Conservation (phyloP, 2,329 filamentous ascomycete species). For the Zymoseptoria crescenta region DNA sequence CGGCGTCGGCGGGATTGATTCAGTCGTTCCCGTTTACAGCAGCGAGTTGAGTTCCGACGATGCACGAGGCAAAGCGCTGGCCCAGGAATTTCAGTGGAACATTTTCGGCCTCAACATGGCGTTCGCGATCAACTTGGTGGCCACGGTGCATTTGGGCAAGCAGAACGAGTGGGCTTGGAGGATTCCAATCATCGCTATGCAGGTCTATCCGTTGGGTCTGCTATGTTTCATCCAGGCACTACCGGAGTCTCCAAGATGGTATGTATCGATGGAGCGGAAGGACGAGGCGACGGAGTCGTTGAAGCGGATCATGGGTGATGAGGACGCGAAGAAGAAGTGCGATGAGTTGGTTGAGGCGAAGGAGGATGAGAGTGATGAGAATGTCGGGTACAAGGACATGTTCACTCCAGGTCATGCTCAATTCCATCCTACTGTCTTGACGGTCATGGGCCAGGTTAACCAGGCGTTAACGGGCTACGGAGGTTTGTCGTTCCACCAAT, state of each 20-base stretch:
- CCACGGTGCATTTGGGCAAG: slow-evolving; percentile 49
- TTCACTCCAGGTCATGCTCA: slow-evolving; percentile 46
- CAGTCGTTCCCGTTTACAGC: slow-evolving; percentile 53
- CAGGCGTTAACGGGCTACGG: slow-evolving; percentile 47
- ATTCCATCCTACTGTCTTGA: slow-evolving; percentile 54
- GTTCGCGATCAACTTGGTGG: slow-evolving; percentile 50
- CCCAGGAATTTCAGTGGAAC: slow-evolving; percentile 58
- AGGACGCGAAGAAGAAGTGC: slow-evolving; percentile 41
- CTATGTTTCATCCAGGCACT: slow-evolving; percentile 46
- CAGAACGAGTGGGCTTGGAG: slow-evolving; percentile 55
- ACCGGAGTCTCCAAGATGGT: slow-evolving; percentile 53
- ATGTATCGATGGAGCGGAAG: slow-evolving; percentile 43
- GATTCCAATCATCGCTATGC: slow-evolving; percentile 54
- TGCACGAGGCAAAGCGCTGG: slow-evolving; percentile 49
- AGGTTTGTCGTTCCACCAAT: slow-evolving; percentile 4
- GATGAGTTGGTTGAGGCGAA: slow-evolving; percentile 46
- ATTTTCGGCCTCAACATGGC: slow-evolving; percentile 56
- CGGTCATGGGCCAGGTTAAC: slow-evolving; percentile 56
- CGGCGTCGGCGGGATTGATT: slow-evolving; percentile 54
- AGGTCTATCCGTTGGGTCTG: slow-evolving; percentile 49
- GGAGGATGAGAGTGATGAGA: slow-evolving; percentile 39
- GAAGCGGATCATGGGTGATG: slow-evolving; percentile 43
- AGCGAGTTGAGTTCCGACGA: slow-evolving; percentile 51
- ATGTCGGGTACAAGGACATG: slow-evolving; percentile 51
- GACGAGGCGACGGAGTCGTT: slow-evolving; percentile 47